Evolutionary conservation across 106 monocot genomes (phyloP).

Genomic region (Iris macrosiphon): DNA sequence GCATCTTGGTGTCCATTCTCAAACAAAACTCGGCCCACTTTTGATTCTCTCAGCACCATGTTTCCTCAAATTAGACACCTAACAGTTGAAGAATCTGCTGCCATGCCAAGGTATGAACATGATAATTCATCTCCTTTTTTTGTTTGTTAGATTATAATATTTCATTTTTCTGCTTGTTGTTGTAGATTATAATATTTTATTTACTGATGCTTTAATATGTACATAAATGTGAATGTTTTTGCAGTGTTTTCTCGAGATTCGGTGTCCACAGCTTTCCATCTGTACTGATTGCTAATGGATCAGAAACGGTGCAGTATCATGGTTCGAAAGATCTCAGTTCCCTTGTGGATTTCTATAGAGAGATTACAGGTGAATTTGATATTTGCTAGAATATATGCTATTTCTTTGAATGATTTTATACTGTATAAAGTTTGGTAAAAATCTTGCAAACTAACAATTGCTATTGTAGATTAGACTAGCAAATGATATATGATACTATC

Average conservation of each 20-base stretch:
- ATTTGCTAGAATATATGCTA: no score
- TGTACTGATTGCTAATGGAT: conserved; percentile 42
- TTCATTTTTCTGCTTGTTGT: neutral
- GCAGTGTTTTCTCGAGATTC: conserved; percentile 68
- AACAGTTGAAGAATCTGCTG: conserved; percentile 65
- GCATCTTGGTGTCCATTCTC: conserved; percentile 94
- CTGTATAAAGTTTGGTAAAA: no score
- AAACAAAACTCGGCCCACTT: conserved; percentile 26
- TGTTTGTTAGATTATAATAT: neutral
- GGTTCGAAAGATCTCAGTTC: conserved; percentile 56
- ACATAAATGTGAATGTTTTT: no score
- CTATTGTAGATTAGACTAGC: no score
- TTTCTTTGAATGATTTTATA: no score
- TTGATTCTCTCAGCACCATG: conserved; percentile 73
- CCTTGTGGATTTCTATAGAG: conserved; percentile 52
- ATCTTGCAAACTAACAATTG: no score
- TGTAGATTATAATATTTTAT: no score
- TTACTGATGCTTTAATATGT: no score
- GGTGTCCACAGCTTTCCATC: conserved; percentile 69
- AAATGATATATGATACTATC: no score
- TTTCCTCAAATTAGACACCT: conserved; percentile 78
- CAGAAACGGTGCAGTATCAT: conserved; percentile 30
- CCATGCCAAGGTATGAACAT: conserved; percentile 52
- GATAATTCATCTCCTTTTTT: neutral
- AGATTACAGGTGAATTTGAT: conserved; percentile 38